Percentiles rank a stretch among this genome's conserved stretches.
phyloP scores from a whole-genome alignment of 371 early-diverging fungal genomes.

The Racocetra persica region DNA sequence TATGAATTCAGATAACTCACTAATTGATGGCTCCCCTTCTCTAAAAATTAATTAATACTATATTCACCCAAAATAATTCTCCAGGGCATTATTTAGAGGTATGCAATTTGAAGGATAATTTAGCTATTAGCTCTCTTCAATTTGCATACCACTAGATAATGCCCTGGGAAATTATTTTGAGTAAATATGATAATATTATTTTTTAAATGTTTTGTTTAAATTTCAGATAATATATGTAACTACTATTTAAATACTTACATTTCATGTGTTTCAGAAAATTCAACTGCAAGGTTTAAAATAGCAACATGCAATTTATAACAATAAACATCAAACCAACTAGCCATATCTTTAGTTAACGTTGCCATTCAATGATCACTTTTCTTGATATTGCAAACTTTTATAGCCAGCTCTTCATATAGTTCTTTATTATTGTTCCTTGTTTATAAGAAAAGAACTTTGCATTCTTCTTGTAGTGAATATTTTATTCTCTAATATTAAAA shows the following conservation, averaged over 20 bases:
- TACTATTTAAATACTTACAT: not conserved
- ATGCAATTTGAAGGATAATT: too few species aligned
- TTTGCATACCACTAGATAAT: too few species aligned
- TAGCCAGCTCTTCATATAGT: not conserved
- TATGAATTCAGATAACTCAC: not conserved
- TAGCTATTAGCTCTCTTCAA: too few species aligned
- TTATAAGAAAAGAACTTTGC: too few species aligned
- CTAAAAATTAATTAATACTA: slow-evolving; percentile 7
- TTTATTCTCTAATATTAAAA: too few species aligned
- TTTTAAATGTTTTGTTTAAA: not conserved
- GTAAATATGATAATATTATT: too few species aligned
- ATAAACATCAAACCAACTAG: not conserved
- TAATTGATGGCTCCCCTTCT: not conserved
- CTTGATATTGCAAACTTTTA: not conserved
- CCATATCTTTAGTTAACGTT: not conserved
- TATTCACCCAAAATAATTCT: not conserved
- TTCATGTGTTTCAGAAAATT: not conserved
- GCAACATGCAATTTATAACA: not conserved
- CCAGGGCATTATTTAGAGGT: too few species aligned
- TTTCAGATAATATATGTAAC: not conserved
- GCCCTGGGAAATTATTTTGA: too few species aligned
- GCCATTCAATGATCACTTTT: not conserved
- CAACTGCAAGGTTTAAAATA: not conserved
- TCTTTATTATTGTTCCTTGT: not conserved
- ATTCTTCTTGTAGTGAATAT: too few species aligned